These are phyloP conservation scores for Alternaria brassicae DNA, from an alignment of 2,329 filamentous ascomycete species.

Conservation along the genomic window DNA sequence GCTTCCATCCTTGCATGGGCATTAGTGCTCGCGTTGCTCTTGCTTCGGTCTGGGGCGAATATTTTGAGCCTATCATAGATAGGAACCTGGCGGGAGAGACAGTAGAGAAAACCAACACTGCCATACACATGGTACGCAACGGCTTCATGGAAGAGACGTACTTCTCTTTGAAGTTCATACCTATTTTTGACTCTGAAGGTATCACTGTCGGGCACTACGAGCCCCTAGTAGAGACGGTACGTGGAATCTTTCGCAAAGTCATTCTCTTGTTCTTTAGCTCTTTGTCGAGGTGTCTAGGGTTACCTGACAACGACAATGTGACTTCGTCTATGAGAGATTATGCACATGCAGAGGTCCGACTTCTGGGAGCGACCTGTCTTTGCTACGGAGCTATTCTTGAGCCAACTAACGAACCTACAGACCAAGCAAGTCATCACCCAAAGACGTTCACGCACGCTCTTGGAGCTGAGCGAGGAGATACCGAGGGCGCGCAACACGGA, in stretches of 20 bases:
- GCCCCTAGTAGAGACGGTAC: conserved; percentile 77
- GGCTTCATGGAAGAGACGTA: conserved; percentile 77
- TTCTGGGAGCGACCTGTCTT: not conserved
- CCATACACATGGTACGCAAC: conserved; percentile 71
- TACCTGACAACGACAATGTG: not conserved
- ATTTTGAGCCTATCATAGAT: conserved; percentile 34
- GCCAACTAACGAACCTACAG: conserved; percentile 10
- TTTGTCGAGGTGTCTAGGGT: too few relatives aligned
- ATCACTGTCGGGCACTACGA: conserved; percentile 76
- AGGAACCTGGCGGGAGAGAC: conserved; percentile 33
- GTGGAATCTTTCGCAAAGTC: not conserved
- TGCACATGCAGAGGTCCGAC: too few relatives aligned
- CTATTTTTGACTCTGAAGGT: conserved; percentile 73
- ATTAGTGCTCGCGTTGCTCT: conserved; percentile 67
- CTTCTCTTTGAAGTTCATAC: conserved; percentile 80
- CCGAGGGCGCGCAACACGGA: conserved; percentile 72
- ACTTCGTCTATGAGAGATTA: not conserved
- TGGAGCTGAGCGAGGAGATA: conserved; percentile 65
- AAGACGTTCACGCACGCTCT: conserved; percentile 16
- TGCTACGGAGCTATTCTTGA: too few relatives aligned
- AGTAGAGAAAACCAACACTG: conserved; percentile 66
- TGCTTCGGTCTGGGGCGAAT: conserved; percentile 66
- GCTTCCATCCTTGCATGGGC: conserved; percentile 65
- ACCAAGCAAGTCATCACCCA: conserved; percentile 18
- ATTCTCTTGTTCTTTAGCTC: not conserved